A percentile compares a stretch with the other conserved stretches of the same genome.
phyloP scores from a whole-genome alignment of 2,329 filamentous ascomycete genomes.

The Apiospora sp. region DNA sequence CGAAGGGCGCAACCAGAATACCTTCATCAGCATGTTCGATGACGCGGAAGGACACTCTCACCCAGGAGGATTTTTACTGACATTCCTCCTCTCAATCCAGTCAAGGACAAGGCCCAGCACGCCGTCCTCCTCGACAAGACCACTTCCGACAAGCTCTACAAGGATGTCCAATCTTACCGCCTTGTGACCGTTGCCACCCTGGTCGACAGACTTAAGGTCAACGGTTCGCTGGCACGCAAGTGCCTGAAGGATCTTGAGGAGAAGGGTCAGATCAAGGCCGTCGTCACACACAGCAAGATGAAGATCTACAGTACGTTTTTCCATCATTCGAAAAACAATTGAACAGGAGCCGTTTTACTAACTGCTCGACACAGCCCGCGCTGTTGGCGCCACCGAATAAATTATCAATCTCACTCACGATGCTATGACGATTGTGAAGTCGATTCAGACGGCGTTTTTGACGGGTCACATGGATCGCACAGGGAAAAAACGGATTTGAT shows the following conservation, averaged over 20 bases:
- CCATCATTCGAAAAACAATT: not conserved
- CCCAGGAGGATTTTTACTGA: not conserved
- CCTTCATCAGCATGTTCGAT: slow-evolving; percentile 6
- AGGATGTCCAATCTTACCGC: slow-evolving; percentile 99
- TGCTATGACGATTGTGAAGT: slow-evolving; percentile 43
- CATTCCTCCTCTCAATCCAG: slow-evolving; percentile 45
- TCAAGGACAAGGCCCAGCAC: slow-evolving; percentile 99
- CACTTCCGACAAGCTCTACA: slow-evolving; percentile 98
- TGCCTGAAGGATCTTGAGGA: slow-evolving; percentile 94
- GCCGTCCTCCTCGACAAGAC: slow-evolving; percentile 98
- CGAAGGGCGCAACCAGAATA: not conserved
- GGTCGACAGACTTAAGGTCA: slow-evolving; percentile 99
- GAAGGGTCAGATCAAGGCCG: slow-evolving; percentile 98
- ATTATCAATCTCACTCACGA: slow-evolving; percentile 41
- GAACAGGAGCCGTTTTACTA: not conserved
- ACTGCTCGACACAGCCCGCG: slow-evolving; percentile 38
- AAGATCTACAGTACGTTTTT: slow-evolving; percentile 86
- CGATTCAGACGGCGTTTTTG: slow-evolving; percentile 37
- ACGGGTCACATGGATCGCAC: slow-evolving; percentile 40
- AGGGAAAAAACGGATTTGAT: slow-evolving; percentile 40
- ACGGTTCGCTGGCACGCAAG: slow-evolving; percentile 92
- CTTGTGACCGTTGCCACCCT: slow-evolving; percentile 98
- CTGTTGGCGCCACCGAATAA: slow-evolving; percentile 45
- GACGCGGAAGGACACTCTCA: not conserved
- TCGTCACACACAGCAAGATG: slow-evolving; percentile 96